These are phyloP conservation scores for Stylosanthes scabra DNA, from an alignment of 331 rosid genomes.

Conservation along the genomic window DNA sequence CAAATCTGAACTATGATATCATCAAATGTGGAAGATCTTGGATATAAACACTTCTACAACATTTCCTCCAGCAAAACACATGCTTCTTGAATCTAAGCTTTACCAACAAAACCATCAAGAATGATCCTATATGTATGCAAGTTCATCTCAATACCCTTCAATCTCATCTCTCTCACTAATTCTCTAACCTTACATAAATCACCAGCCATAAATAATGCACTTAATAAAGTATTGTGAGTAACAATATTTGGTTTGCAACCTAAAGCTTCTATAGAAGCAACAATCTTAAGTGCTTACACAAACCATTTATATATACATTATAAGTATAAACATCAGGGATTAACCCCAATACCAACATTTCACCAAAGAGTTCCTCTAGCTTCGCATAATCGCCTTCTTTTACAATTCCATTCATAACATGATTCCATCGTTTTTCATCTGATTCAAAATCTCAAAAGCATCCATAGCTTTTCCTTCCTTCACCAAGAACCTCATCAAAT, in stretches of 20 bases:
- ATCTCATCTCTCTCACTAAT: conserved; percentile 59
- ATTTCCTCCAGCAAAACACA: conserved; percentile 67
- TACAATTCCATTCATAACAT: conserved; percentile 65
- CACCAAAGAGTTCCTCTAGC: conserved; percentile 75
- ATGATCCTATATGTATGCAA: conserved; percentile 62
- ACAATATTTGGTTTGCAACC: conserved; percentile 78
- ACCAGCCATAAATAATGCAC: conserved; percentile 49
- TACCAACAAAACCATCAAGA: conserved; percentile 65
- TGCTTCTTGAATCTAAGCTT: conserved; percentile 64
- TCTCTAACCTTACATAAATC: conserved; percentile 50
- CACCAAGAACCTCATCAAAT: too few relatives aligned
- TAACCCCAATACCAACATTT: conserved; percentile 75
- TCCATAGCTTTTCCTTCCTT: conserved; percentile 59
- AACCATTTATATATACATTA: conserved; percentile 70
- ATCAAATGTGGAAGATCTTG: conserved; percentile 62
- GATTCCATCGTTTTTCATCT: conserved; percentile 66
- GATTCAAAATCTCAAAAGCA: conserved; percentile 58
- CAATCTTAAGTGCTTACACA: conserved; percentile 68
- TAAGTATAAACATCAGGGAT: conserved; percentile 74
- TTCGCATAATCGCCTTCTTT: conserved; percentile 51
- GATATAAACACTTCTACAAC: conserved; percentile 54
- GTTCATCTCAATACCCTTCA: conserved; percentile 64
- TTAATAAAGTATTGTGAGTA: conserved; percentile 66
- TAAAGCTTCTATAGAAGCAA: conserved; percentile 65
- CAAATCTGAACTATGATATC: conserved; percentile 62